A percentile compares a stretch with the other conserved stretches of the same genome.
Evolutionary conservation across 768 basidiomycete genomes (phyloP).

Genomic region (Russula brevipes): DNA sequence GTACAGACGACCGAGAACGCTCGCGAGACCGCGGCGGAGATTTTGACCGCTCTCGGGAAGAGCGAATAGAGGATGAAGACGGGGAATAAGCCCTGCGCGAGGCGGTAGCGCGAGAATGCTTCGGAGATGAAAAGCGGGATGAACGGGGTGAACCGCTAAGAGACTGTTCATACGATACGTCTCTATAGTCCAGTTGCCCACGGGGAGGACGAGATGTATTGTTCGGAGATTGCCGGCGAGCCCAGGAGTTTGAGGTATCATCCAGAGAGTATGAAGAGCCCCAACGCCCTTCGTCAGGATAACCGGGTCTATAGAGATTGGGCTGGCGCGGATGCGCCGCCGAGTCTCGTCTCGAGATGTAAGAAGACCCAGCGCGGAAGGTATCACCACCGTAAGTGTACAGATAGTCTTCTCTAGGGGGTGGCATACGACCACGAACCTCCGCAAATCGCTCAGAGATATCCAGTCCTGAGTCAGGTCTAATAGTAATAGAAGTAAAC

Average conservation of each 20-base stretch:
- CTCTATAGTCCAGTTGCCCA: constrained; percentile 19
- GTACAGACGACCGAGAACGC: constrained; percentile 42
- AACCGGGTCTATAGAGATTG: constrained; percentile 52
- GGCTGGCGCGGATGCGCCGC: constrained; percentile 34
- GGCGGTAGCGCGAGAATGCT: constrained; percentile 20
- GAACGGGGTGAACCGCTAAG: constrained; percentile 21
- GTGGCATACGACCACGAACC: constrained; percentile 15
- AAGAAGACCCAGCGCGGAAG: constrained; percentile 38
- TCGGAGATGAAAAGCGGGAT: constrained; percentile 23
- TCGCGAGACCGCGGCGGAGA: constrained; percentile 28
- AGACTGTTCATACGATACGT: constrained; percentile 18
- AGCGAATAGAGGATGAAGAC: constrained; percentile 32
- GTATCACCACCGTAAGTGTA: constrained; percentile 45
- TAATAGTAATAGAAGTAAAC: constrained; percentile 12
- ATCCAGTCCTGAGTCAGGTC: constrained; percentile 12
- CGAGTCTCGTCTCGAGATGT: constrained; percentile 38
- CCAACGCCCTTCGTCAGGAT: constrained; percentile 35
- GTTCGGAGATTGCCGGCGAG: constrained; percentile 13
- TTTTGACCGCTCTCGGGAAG: constrained; percentile 34
- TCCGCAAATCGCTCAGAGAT: constrained; percentile 21
- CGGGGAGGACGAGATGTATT: constrained; percentile 15
- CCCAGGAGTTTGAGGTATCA: constrained; percentile 24
- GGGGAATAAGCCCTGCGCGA: constrained; percentile 22
- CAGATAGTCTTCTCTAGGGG: constrained; percentile 32
- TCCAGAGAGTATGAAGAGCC: constrained; percentile 31